Base-by-base conservation (phyloP, 805 yeast genomes). In the Lipomyces anomalus region DNA sequence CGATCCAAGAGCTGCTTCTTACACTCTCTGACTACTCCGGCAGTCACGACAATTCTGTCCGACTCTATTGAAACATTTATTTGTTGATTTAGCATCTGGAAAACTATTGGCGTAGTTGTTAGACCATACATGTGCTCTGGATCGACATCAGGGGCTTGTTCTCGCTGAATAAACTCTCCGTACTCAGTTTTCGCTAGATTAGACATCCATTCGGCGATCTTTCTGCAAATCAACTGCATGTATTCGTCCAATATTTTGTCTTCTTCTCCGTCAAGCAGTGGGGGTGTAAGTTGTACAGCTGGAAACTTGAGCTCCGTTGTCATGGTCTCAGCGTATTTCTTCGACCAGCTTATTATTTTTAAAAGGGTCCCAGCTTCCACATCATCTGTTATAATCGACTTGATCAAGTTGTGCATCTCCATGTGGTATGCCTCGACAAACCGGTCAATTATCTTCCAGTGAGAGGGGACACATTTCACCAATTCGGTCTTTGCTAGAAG, bases 31-130 rank as follows among this genome's bases (percentile, higher is more conserved):
- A 87, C 76, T 9, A 86, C 92, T 21, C 90, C 92, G 9, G 80
- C 79, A 28, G 87, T 69, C 22, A 87, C 83, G 52, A 80, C 75
- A 4, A 88, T 86, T 63, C 84, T 88, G 3, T 86, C 85, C 2
- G 90, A 79, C 26, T 82, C 89, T 0, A 88, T 84, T 0, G 95
- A 92, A 4, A 84, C 89, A 50, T 84, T 94, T 13, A 86, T 81
- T 62, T 88, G 95, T 60, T 87, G 95, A n/a, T 82, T 80, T 47
- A 87, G 77, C 81, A 87, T 82, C 50, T 84, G 78, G 61, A 84
- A 80, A 23, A 88, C 80, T 3, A 83, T 80, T 49, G 79, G 82
- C 43, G 87, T 83, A 44, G 87, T 92, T 44, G 86, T 86, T 44
- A 87, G 67, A 22, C 81, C 86, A 41, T 71, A 71, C 13, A 75